A percentile compares a stretch with the other conserved stretches of the same genome.
These are phyloP conservation scores for Saccharomycopsis oosterbeekiorum DNA, from an alignment of 805 yeast genomes.

Conservation along the genomic window DNA sequence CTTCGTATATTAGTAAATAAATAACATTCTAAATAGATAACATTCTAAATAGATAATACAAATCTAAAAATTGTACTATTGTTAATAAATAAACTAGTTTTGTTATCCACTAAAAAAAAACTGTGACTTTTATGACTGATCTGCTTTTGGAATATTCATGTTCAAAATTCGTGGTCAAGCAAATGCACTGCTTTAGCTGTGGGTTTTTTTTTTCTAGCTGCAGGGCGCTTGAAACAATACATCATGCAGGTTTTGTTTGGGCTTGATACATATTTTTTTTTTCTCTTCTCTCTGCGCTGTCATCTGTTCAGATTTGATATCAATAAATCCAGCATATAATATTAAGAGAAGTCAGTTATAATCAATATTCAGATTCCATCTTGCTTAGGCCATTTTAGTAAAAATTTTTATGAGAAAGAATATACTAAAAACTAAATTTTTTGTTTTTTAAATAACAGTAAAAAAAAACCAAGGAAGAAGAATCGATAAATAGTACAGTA, in stretches of 20 bases:
- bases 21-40: too few species aligned
- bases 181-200: background rate
- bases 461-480: too few species aligned
- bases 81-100: background rate
- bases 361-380: too few species aligned
- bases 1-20: background rate
- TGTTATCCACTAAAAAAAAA: too few species aligned
- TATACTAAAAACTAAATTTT: too few species aligned
- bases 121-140: too few species aligned
- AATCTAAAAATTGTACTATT: background rate
- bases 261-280: background rate
- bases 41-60: too few species aligned
- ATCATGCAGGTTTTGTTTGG: background rate
- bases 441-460: too few species aligned
- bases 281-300: conserved; percentile 1
- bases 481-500: too few species aligned
- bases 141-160: background rate
- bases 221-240: background rate
- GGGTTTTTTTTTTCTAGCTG: background rate
- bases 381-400: too few species aligned
- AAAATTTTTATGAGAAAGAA: too few species aligned
- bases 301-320: background rate
- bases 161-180: background rate
- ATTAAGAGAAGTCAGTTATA: too few species aligned
- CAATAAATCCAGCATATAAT: background rate